Evolutionary conservation across 148 eudicot genomes (phyloP).

Genomic region (Polygonum maritimum): DNA sequence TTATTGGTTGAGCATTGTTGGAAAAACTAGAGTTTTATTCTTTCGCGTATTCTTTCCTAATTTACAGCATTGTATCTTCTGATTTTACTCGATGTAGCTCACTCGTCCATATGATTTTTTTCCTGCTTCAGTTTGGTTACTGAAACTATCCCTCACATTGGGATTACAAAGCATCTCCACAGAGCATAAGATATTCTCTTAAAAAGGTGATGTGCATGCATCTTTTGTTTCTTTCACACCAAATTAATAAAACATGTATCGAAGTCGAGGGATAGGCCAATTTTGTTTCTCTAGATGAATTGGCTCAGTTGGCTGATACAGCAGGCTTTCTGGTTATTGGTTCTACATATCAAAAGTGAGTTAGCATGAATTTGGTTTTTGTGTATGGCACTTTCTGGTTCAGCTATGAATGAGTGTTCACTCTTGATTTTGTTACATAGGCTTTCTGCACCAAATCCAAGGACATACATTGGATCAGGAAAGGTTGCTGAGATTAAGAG

Average conservation of each 20-base stretch:
- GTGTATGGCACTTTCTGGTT: background rate
- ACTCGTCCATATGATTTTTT: background rate
- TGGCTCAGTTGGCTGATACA: conserved; percentile 94
- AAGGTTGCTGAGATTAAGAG: conserved; percentile 88
- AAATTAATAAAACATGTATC: background rate
- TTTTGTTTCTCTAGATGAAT: conserved; percentile 77
- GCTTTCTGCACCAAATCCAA: conserved; percentile 61
- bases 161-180: conserved; percentile 59
- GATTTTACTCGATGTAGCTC: background rate
- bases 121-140: conserved; percentile 56
- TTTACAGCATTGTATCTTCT: background rate
- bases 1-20: background rate
- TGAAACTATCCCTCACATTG: conserved; percentile 95
- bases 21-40: background rate
- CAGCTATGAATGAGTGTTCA: background rate
- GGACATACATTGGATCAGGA: conserved; percentile 92
- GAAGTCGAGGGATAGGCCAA: too few relatives aligned
- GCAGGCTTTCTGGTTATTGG: conserved; percentile 88
- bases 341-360: conserved; percentile 88
- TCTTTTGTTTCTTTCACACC: background rate
- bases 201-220: conserved; percentile 38
- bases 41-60: background rate
- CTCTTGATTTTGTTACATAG: conserved; percentile 30
- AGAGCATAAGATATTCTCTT: conserved; percentile 40
- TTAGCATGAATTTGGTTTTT: background rate